Conservation (phyloP, 176 grass and related monocot genomes). For the Oryza glumipatula region DNA sequence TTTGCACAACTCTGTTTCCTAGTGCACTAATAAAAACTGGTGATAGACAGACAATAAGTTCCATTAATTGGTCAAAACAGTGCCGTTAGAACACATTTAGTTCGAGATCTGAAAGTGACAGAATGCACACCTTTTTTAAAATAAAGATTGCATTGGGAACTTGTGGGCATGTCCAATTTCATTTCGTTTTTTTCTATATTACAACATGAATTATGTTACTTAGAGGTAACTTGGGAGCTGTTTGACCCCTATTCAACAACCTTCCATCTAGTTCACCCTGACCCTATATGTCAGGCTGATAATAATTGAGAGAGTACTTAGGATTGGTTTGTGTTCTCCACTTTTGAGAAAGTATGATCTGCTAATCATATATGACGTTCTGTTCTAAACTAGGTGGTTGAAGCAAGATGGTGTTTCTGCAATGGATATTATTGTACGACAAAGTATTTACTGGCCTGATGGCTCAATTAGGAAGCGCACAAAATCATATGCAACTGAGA, state of each 20-base stretch:
- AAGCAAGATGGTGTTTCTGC: background rate
- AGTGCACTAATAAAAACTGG: background rate
- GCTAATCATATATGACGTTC: background rate
- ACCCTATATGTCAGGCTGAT: no score
- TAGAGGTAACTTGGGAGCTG: no score
- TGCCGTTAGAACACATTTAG: background rate
- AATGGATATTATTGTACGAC: background rate
- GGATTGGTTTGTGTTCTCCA: no score
- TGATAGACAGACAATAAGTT: background rate
- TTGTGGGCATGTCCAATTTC: background rate
- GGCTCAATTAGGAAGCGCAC: background rate
- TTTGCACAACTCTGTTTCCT: background rate
- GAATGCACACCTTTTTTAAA: slow-evolving; percentile 4
- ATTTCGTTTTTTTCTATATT: background rate
- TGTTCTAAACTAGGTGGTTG: slow-evolving; percentile 9
- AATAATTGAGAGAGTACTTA: no score
- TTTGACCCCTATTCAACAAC: no score
- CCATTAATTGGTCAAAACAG: background rate
- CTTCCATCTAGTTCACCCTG: no score
- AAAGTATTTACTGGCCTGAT: slow-evolving; percentile 23
- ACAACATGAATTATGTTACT: background rate
- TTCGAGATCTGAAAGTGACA: background rate
- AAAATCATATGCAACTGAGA: background rate
- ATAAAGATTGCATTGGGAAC: background rate
- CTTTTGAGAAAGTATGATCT: background rate